Conservation (phyloP, 2,329 filamentous ascomycete genomes). For the Neopestalotiopsis sp. region DNA sequence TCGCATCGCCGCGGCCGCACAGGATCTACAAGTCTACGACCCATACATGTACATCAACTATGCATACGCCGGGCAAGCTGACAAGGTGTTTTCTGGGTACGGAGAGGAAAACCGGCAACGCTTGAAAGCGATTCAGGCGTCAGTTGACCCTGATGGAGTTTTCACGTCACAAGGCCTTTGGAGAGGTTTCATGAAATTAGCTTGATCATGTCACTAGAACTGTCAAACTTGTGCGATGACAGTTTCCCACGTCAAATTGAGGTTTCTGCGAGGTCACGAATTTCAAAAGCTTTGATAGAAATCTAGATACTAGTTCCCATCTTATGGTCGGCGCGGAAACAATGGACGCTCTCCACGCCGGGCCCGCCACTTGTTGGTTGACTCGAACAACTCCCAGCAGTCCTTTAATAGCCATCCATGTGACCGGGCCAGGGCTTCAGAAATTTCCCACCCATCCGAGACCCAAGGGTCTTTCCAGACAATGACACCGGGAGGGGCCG, state of each 20-base stretch:
- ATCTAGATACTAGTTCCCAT: neutral
- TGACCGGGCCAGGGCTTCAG: constrained; percentile 20
- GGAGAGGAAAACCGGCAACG: neutral
- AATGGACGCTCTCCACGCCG: constrained; percentile 23
- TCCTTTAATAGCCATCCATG: constrained; percentile 21
- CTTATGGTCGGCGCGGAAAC: constrained; percentile 7
- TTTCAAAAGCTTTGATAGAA: no score
- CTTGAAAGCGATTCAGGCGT: neutral
- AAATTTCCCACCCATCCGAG: constrained; percentile 22
- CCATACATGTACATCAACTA: neutral
- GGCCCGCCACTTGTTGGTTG: constrained; percentile 25
- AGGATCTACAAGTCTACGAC: neutral
- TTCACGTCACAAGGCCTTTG: neutral
- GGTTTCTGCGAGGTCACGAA: no score
- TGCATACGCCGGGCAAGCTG: neutral
- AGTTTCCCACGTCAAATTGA: no score
- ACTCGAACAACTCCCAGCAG: constrained; percentile 21
- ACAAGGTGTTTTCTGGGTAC: neutral
- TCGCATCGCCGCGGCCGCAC: neutral
- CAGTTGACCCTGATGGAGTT: neutral
- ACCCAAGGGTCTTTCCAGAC: constrained; percentile 26
- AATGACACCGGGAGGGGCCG: constrained; percentile 17
- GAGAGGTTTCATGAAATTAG: neutral
- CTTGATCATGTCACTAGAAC: neutral
- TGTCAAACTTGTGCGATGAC: neutral